phyloP scores from a whole-genome alignment of 1,139 yeast species.

The Lodderomyces beijingensis region DNA sequence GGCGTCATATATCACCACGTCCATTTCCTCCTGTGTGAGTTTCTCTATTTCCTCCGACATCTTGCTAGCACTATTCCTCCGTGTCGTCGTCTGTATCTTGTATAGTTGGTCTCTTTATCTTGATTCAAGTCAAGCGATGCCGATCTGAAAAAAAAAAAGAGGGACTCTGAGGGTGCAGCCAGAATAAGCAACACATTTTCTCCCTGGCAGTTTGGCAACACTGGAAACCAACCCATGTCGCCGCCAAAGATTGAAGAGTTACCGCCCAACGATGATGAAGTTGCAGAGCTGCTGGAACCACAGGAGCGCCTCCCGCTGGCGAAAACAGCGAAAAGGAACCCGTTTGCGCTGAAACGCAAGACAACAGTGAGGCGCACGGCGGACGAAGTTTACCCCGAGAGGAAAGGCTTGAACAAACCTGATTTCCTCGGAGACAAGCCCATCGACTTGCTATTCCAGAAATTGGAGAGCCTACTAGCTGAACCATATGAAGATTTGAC shows the following conservation, averaged over 20 bases:
- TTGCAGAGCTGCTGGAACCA: slow-evolving; percentile 3
- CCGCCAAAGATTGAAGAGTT: slow-evolving; percentile 29
- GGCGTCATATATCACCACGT: slow-evolving; percentile 75
- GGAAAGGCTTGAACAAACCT: slow-evolving; percentile 36
- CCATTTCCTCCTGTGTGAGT: slow-evolving; percentile 68
- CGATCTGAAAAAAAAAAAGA: no score
- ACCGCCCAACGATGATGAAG: slow-evolving; percentile 4
- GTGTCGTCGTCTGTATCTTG: no score
- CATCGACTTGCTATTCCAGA: slow-evolving; percentile 32
- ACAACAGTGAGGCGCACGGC: slow-evolving; percentile 31
- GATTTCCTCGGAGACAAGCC: slow-evolving; percentile 29
- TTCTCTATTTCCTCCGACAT: slow-evolving; percentile 4
- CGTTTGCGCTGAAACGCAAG: slow-evolving; percentile 27
- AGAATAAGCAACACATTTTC: no score
- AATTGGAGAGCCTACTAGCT: slow-evolving; percentile 27
- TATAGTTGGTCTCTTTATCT: no score
- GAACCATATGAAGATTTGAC: slow-evolving; percentile 20
- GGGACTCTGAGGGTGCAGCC: no score
- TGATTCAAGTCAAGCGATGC: no score
- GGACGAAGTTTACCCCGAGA: slow-evolving; percentile 29
- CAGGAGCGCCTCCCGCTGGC: not conserved
- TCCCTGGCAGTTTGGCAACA: no score
- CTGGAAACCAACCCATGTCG: no score
- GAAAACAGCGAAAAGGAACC: slow-evolving; percentile 21
- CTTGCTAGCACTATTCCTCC: no score